A percentile compares a stretch with the other conserved stretches of the same genome.
phyloP scores from a whole-genome alignment of 441 rosid species.

The Populus hybrid region DNA sequence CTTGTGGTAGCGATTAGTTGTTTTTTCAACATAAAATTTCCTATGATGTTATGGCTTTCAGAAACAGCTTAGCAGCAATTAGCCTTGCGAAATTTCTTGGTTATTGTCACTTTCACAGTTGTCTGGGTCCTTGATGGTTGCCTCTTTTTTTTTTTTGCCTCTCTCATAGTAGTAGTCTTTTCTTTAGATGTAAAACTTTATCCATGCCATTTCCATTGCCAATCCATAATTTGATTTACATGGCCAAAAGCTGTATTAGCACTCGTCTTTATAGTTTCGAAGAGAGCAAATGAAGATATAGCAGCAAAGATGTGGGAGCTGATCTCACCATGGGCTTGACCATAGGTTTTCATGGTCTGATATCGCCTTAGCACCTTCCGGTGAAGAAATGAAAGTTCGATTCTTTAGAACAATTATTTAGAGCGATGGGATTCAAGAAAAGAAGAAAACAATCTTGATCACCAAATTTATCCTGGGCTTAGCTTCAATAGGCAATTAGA shows the following conservation, averaged over 20 bases:
- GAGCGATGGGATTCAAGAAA: neutral
- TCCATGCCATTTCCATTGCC: neutral
- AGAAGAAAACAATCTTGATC: neutral
- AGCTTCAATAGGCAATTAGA: neutral
- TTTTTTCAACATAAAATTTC: constrained; percentile 1
- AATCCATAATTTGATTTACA: neutral
- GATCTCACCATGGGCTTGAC: neutral
- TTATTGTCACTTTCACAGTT: neutral
- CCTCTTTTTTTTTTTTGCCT: neutral
- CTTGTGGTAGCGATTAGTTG: neutral
- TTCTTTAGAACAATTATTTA: neutral
- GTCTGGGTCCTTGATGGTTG: neutral
- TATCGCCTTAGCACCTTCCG: neutral
- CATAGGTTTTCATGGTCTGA: neutral
- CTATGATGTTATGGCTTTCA: neutral
- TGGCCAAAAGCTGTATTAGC: neutral
- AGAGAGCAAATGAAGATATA: neutral
- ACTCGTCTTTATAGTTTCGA: neutral
- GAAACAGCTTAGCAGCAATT: neutral
- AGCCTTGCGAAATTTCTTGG: constrained; percentile 5
- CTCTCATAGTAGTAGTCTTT: neutral
- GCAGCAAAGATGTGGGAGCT: neutral
- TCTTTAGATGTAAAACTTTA: neutral
- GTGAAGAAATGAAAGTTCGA: neutral
- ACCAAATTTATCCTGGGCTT: neutral